phyloP scores from a whole-genome alignment of 768 basidiomycete genomes.

The Lactarius quietus region DNA sequence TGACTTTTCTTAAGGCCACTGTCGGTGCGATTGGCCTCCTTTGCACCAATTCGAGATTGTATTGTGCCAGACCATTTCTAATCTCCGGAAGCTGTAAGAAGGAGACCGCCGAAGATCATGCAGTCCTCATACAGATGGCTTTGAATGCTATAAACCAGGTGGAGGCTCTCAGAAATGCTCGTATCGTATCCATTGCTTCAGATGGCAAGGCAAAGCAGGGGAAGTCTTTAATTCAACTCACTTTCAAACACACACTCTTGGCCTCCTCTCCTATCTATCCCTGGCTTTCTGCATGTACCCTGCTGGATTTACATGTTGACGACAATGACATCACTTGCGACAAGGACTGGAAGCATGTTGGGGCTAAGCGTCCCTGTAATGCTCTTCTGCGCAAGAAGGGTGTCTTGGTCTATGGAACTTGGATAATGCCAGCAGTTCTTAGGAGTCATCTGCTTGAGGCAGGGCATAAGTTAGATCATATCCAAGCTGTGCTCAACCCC shows the following conservation, averaged over 20 bases:
- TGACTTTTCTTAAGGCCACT: slow-evolving; percentile 6
- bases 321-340: slow-evolving; percentile 5
- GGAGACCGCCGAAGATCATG: not conserved
- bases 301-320: not conserved
- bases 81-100: slow-evolving; percentile 7
- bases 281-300: not conserved
- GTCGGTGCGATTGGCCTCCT: slow-evolving; percentile 4
- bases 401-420: not conserved
- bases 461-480: not conserved
- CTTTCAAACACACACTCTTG: not conserved
- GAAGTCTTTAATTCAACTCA: not conserved
- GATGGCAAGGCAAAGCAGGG: not conserved
- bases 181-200: not conserved
- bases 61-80: not conserved
- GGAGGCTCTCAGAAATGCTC: not conserved
- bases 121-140: not conserved
- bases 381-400: not conserved
- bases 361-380: not conserved
- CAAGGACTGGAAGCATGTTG: slow-evolving; percentile 9
- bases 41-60: not conserved
- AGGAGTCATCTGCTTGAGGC: too few relatives aligned
- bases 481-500: slow-evolving; percentile 1
- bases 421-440: not conserved
- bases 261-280: not conserved
- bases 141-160: not conserved